Evolutionary conservation across 139 green algal species (phyloP), one percentile per base, ranked within the genome.

Genomic region (Chara braunii): DNA sequence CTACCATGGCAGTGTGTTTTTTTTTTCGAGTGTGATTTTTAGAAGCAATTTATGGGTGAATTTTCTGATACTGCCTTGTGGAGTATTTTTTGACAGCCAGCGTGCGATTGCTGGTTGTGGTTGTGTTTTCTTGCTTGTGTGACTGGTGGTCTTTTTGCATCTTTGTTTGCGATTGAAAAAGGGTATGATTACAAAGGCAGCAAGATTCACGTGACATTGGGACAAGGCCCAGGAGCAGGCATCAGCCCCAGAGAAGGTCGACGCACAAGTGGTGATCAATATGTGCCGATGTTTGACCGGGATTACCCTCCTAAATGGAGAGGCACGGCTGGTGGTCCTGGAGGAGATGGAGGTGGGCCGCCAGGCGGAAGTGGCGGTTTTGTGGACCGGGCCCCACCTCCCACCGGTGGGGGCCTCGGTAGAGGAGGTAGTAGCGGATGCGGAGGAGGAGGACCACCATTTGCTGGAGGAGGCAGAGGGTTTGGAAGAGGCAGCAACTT

Each of bases 171-270:
- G 40, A 48, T 48, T 18, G 40, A 18, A 48, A 48, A 48, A 62
- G 53, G 53, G 29, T 62, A 62, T 62, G 53, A 62, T 40, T 62
- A 59, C 53, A 30, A 62, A 31, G 53, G 53, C 53, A 62, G 53
- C 36, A 51, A 45, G 7, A 62, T 62, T 23, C 33, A 62, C 33
- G 7, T 5, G 45, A 30, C 45, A 8, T 14, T 5, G 45, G 35
- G 5, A 8, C 45, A 7, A 55, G 33, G 6, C 33, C 35, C 29
- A 55, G 45, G 35, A 5, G 45, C 29, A 30, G 45, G 33, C 5
- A 8, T 59, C 33, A 62, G 53, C 34, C 33, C 29, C 33, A 62
- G 7, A 62, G 53, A 8, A 62, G 53, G 8, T n/a, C n/a, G n/a
- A n/a, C n/a, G n/a, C n/a, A n/a, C n/a, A n/a, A n/a, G n/a, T n/a